Evolutionary conservation across 1,139 yeast genomes (phyloP), one percentile per base, ranked within the genome.

Genomic region (Hyphopichia buzzinii): DNA sequence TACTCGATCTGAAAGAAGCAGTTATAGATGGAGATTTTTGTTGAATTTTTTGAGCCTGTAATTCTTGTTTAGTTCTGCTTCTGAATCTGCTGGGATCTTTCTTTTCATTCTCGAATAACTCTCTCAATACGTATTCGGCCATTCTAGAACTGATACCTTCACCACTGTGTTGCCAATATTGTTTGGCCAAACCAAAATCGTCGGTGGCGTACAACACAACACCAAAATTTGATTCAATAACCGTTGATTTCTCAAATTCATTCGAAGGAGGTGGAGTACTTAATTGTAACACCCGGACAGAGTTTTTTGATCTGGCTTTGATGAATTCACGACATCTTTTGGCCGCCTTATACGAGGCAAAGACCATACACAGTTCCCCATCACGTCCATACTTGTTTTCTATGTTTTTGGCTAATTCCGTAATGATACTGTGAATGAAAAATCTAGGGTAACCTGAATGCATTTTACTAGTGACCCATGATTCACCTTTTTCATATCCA

Each of bases 101-200:
- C 21, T 35, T 38, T 13, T 49, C 46, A 12, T 49, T 64, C 17
- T 66, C 62, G 47, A 78, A 73, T 48, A 85, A 64, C 48, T 80
- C 86, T 41, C 77, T 78, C 40, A 84, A 61, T 30, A 86, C 79
- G 52, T 87, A 92, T 57, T 90, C 97, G 1, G 90, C 97, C 61
- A 83, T 67, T 50, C 97, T 68, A 8, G 96, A 86, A 14, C 96
- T 86, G 30, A 92, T 77, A 10, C 96, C 96, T 59, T 92, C 97
- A 23, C 98, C 98, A 0, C 95, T 72, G 52, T 90, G 97, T 56
- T 90, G 97, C 98, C 98, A 92, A 62, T 86, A 92, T 49, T 79
- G 80, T 55, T 88, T 89, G 24, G 94, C 92, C 4, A 84, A 56
- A 1, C 77, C 59, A 45, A 68, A 79, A 35, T 75, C 77, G 2